Conservation (phyloP, 1,284 basidiomycete species). For the Melampsora americana region DNA sequence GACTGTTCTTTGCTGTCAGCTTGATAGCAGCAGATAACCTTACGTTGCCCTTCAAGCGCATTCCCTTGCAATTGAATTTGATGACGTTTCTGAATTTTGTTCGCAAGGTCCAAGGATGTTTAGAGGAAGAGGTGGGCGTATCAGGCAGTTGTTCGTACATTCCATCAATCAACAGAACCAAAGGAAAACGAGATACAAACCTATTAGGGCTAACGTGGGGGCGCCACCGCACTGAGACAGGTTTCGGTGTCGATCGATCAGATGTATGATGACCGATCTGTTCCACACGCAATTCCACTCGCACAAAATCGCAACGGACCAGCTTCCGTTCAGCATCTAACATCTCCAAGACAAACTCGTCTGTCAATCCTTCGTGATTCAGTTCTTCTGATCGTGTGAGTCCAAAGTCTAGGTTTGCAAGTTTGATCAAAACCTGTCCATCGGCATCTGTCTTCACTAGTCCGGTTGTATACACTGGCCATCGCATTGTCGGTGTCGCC, state of each 20-base stretch:
- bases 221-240: constrained; percentile 1
- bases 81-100: neutral
- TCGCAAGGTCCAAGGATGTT: neutral
- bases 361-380: neutral
- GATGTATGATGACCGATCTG: neutral
- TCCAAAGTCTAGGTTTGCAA: neutral
- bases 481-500: neutral
- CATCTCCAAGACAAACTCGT: constrained; percentile 5
- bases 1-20: constrained; percentile 8
- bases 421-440: neutral
- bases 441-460: neutral
- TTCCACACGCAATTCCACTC: neutral
- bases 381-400: neutral
- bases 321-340: neutral
- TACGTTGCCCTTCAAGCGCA: neutral
- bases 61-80: constrained; percentile 2
- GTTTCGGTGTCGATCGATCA: neutral
- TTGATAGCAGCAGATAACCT: neutral
- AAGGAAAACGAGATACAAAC: neutral
- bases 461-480: neutral
- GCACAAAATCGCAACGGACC: constrained; percentile 2
- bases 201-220: neutral
- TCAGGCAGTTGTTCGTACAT: no score
- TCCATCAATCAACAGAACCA: no score
- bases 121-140: no score